These are phyloP conservation scores for Phytophthora macrochlamydospora DNA, from an alignment of 352 stramenopile species.

Conservation along the genomic window DNA sequence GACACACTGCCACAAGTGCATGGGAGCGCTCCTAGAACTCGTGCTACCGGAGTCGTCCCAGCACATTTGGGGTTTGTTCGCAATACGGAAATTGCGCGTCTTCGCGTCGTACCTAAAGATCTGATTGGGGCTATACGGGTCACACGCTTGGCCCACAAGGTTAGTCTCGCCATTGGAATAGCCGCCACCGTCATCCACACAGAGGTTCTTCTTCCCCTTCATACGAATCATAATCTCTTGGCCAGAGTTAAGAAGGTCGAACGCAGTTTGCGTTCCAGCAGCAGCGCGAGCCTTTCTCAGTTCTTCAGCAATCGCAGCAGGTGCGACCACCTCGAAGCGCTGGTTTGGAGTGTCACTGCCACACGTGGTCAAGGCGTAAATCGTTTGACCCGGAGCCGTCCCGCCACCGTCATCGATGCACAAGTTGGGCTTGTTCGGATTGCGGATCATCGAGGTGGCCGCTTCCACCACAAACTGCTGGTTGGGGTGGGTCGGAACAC, in stretches of 20 bases:
- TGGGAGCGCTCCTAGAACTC: no score
- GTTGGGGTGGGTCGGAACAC: slow-evolving; percentile 11
- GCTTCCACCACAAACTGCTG: slow-evolving; percentile 11
- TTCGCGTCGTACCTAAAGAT: background rate
- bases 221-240: background rate
- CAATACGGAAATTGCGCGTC: background rate
- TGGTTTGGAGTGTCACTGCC: slow-evolving; percentile 18
- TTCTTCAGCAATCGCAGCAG: slow-evolving; percentile 8
- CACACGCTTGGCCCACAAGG: background rate
- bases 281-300: slow-evolving; percentile 9
- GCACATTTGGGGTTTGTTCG: background rate
- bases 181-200: background rate
- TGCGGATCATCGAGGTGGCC: background rate
- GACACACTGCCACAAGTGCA: no score
- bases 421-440: background rate
- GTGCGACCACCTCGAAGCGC: slow-evolving; percentile 23
- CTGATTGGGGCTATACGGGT: background rate
- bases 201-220: background rate
- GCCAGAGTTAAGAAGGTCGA: background rate
- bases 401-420: background rate
- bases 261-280: background rate
- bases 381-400: slow-evolving; percentile 3
- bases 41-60: background rate
- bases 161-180: background rate
- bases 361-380: slow-evolving; percentile 18